Evolutionary conservation across 2,329 filamentous ascomycete species (phyloP).

Genomic region (Rosellinia necatrix): DNA sequence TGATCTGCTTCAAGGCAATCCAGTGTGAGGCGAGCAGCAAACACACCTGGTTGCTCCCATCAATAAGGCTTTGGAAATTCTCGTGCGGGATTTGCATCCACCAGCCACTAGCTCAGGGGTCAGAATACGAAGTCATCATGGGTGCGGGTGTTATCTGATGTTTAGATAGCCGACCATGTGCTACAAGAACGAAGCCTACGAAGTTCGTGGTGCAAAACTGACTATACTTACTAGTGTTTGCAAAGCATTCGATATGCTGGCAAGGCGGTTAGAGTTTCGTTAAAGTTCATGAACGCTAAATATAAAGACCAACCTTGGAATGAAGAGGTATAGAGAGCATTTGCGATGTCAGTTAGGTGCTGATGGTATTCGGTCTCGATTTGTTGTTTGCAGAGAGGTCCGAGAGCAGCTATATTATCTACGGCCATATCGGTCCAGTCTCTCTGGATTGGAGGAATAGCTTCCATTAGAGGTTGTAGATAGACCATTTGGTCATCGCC

Average conservation of each 20-base stretch:
- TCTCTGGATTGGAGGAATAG: slow-evolving; percentile 50
- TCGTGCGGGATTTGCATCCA: slow-evolving; percentile 62
- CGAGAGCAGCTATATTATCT: slow-evolving; percentile 48
- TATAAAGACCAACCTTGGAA: slow-evolving; percentile 52
- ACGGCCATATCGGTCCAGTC: slow-evolving; percentile 54
- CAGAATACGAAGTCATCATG: not conserved
- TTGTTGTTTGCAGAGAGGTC: slow-evolving; percentile 48
- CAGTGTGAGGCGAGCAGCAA: slow-evolving; percentile 58
- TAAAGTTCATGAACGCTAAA: not conserved
- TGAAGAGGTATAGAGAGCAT: slow-evolving; percentile 57
- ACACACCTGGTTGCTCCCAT: slow-evolving; percentile 51
- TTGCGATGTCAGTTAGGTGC: slow-evolving; percentile 51
- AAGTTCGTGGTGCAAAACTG: not conserved
- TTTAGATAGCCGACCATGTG: not conserved
- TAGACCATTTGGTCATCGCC: slow-evolving; percentile 47
- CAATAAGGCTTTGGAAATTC: slow-evolving; percentile 55
- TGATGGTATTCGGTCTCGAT: slow-evolving; percentile 54
- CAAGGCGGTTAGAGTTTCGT: slow-evolving; percentile 3
- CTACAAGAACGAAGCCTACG: not conserved
- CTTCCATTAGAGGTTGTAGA: slow-evolving; percentile 52
- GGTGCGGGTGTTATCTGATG: not conserved
- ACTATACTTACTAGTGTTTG: slow-evolving; percentile 46
- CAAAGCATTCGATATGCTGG: slow-evolving; percentile 56
- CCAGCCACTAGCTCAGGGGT: slow-evolving; percentile 45
- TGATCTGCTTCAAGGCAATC: slow-evolving; percentile 59